Percentiles rank a stretch among this genome's conserved stretches.
These are phyloP conservation scores for Candida palmyrensis DNA, from an alignment of 805 yeast genomes.

Conservation along the genomic window DNA sequence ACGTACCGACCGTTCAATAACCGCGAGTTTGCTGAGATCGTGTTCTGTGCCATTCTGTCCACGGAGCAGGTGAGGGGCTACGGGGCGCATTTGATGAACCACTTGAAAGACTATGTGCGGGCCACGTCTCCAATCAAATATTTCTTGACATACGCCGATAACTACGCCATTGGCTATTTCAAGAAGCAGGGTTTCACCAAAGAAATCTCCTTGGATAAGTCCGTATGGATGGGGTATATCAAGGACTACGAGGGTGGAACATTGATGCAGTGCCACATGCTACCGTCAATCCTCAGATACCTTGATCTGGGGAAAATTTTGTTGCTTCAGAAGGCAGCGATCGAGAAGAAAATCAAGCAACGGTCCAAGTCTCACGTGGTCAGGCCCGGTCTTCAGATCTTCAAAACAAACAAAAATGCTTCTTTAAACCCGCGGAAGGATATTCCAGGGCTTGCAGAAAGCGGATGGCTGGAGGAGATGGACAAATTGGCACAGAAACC, in stretches of 20 bases:
- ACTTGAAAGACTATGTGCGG: constrained; percentile 89
- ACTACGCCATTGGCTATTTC: constrained; percentile 97
- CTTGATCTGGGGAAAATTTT: constrained; percentile 84
- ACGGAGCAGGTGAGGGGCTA: constrained; percentile 98
- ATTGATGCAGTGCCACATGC: constrained; percentile 93
- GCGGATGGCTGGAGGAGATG: constrained; percentile 99
- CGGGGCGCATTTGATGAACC: constrained; percentile 99
- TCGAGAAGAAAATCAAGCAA: constrained; percentile 74
- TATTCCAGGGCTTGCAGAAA: constrained; percentile 87
- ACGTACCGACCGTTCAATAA: constrained; percentile 92
- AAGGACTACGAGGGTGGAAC: constrained; percentile 99
- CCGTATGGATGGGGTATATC: constrained; percentile 96
- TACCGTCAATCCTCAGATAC: constrained; percentile 76
- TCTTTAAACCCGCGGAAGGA: constrained; percentile 69
- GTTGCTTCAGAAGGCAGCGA: constrained; percentile 86
- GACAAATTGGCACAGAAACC: constrained; percentile 95
- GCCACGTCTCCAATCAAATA: constrained; percentile 81
- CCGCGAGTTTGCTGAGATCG: constrained; percentile 94
- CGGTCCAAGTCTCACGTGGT: constrained; percentile 76
- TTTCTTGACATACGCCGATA: constrained; percentile 94
- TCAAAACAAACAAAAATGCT: constrained; percentile 40
- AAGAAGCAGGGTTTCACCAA: constrained; percentile 98
- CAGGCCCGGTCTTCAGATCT: constrained; percentile 73
- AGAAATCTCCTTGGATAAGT: constrained; percentile 80
- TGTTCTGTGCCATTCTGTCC: constrained; percentile 95